Percentiles rank a stretch among this genome's conserved stretches.
Conservation (phyloP, 2,329 filamentous ascomycete genomes). For the Ophidiomyces ophidiicola region DNA sequence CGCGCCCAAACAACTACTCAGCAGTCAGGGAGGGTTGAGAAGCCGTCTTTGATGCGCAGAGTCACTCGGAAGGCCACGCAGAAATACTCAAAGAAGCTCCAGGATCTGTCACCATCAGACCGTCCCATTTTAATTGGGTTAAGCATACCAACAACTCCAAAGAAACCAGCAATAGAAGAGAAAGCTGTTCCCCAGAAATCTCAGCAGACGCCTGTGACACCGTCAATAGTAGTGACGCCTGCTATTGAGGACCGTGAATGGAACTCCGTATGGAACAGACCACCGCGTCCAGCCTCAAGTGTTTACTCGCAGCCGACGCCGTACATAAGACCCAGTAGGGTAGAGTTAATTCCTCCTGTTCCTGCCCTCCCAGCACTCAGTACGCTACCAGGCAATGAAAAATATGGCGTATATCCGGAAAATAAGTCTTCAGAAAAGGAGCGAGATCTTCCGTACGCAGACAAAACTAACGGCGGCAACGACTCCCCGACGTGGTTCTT, state of each 20-base stretch:
- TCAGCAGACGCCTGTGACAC: constrained; percentile 31
- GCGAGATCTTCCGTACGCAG: constrained; percentile 25
- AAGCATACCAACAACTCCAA: constrained; percentile 25
- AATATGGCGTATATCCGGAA: constrained; percentile 12
- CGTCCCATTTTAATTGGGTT: constrained; percentile 37
- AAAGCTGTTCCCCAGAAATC: constrained; percentile 14
- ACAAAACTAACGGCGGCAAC: constrained; percentile 26
- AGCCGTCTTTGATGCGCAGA: constrained; percentile 8
- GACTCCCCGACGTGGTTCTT: constrained; percentile 11
- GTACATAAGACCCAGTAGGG: constrained; percentile 14
- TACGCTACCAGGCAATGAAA: constrained; percentile 14
- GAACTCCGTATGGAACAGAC: constrained; percentile 20
- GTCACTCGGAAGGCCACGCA: constrained; percentile 5
- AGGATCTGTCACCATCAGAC: constrained; percentile 35
- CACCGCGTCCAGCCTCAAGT: constrained; percentile 30
- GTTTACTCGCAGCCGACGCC: constrained; percentile 34
- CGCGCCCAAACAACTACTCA: constrained; percentile 7
- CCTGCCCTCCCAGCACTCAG: constrained; percentile 30
- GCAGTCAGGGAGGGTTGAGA: constrained; percentile 1
- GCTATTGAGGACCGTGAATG: constrained; percentile 31
- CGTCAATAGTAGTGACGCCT: constrained; percentile 37
- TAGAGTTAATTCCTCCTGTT: constrained; percentile 27
- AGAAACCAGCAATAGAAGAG: constrained; percentile 18
- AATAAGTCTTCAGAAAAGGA: constrained; percentile 16
- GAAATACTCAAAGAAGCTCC: constrained; percentile 17